phyloP scores from a whole-genome alignment of 2,329 filamentous ascomycete genomes.

The Ophiocordyceps camponoti-floridani region DNA sequence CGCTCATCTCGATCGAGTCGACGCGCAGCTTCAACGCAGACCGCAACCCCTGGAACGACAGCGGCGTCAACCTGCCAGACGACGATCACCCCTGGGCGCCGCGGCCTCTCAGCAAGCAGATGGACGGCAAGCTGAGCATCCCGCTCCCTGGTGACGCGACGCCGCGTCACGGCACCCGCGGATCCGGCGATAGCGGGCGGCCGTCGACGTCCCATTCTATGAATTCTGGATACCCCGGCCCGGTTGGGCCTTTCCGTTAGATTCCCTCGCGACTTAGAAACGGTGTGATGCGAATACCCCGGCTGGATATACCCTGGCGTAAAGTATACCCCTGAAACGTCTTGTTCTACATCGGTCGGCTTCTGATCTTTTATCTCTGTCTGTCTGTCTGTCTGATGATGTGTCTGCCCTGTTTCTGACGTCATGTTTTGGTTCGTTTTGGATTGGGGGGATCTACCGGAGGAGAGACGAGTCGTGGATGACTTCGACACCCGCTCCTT shows the following conservation, averaged over 20 bases:
- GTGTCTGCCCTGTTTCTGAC: constrained; percentile 3
- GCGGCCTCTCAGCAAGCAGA: constrained; percentile 47
- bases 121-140: constrained; percentile 43
- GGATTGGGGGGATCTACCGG: neutral
- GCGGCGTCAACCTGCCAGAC: constrained; percentile 82
- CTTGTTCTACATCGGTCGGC: constrained; percentile 5
- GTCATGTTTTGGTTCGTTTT: constrained; percentile 3
- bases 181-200: constrained; percentile 79
- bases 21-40: constrained; percentile 80
- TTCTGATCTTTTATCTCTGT: constrained; percentile 3
- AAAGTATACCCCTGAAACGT: constrained; percentile 32
- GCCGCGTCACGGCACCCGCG: constrained; percentile 65
- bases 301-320: constrained; percentile 50
- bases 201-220: constrained; percentile 91
- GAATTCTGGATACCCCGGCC: constrained; percentile 89
- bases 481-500: too few species aligned
- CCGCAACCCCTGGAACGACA: constrained; percentile 96
- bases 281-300: constrained; percentile 35
- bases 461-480: too few species aligned
- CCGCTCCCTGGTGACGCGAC: constrained; percentile 65
- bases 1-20: constrained; percentile 88
- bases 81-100: constrained; percentile 56
- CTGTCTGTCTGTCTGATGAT: constrained; percentile 1
- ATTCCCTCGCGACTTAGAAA: constrained; percentile 26
- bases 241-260: constrained; percentile 82